Conservation (phyloP, 164 flowering plant genomes). For the Echeveria elegans region DNA sequence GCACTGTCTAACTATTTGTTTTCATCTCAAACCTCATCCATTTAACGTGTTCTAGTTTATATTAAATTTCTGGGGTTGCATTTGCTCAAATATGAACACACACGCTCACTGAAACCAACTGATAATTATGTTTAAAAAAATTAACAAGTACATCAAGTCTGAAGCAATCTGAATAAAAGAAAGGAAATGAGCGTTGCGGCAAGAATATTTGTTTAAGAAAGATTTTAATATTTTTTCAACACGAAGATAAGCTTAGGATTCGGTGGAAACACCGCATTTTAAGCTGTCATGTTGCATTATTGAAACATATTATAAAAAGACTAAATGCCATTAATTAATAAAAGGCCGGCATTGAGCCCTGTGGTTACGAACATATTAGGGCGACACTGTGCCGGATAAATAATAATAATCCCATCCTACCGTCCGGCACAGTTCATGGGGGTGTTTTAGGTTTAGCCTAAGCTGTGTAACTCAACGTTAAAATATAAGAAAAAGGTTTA, state of each 20-base stretch:
- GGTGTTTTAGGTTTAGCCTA: neutral
- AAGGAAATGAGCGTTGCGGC: neutral
- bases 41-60: neutral
- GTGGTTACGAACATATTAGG: neutral
- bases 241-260: constrained; percentile 15
- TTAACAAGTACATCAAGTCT: neutral
- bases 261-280: constrained; percentile 22
- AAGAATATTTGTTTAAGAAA: neutral
- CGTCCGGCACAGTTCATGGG: neutral
- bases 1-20: neutral
- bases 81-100: neutral
- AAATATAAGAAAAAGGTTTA: neutral
- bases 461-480: neutral
- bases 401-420: neutral
- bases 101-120: neutral
- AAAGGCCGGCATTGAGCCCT: neutral
- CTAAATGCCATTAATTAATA: neutral
- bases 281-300: constrained; percentile 12
- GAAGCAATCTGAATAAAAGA: neutral
- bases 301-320: neutral
- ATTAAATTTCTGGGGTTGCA: neutral
- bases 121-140: neutral
- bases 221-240: neutral
- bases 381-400: neutral
- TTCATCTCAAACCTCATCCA: neutral